Evolutionary conservation across 1,139 yeast species (phyloP), one percentile per base, ranked within the genome.

Genomic region (Magnusiomyces paraingens): DNA sequence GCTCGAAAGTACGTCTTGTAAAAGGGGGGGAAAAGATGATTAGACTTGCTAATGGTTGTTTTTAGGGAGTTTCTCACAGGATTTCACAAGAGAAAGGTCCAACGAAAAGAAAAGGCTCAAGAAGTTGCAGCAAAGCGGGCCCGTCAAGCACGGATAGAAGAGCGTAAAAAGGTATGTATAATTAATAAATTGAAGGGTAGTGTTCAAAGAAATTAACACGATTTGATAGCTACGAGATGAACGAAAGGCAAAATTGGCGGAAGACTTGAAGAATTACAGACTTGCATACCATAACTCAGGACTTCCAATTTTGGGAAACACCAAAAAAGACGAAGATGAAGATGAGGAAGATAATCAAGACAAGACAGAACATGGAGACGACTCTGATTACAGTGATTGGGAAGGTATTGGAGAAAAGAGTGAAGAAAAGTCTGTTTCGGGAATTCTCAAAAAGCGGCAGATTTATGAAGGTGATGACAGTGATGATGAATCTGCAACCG

Each of bases 31-130:
- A 5, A 20, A 10, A 32, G 45, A 3, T 18, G 18, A n/a, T n/a
- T 12, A 14, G 12, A 26, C 14, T 29, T 21, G 17, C 50, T 44
- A 54, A 41, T 51, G 40, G 38, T 46, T 46, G 41, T 21, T 26
- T 36, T 21, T 21, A 69, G 75, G 41, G 96, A 91, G 57, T 93
- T 84, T 69, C 74, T 93, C 62, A 93, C 97, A 1, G 99, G 99
- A 38, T 93, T 93, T 68, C 99, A 93, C 69, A 93, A 93, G 71
- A 80, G 99, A 65, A 93, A 93, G 69, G 67, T 91, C 20, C 86
- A 86, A 65, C 78, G 98, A 68, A 87, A 86, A 70, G 91, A 89
- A 71, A 84, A 84, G 61, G 98, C 98, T 0, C 82, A 81, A 60
- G 86, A 80, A 57, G 82, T 77, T 62, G 79, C 78, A 52, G 82